These are phyloP conservation scores for Piper betle DNA, from an alignment of 164 flowering plant species.

Conservation along the genomic window DNA sequence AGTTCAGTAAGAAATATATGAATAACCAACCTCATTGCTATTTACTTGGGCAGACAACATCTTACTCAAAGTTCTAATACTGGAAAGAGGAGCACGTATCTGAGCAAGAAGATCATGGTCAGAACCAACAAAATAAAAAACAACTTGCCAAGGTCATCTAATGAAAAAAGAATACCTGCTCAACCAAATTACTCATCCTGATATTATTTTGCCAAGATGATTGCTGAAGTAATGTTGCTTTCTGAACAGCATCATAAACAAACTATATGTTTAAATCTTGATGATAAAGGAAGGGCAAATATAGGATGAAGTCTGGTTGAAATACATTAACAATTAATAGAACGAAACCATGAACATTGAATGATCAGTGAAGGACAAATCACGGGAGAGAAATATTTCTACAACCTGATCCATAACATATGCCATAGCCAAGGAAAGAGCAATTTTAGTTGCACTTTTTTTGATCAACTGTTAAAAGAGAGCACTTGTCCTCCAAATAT, in stretches of 20 bases:
- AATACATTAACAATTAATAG: neutral
- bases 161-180: slow-evolving; percentile 47
- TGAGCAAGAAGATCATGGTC: slow-evolving; percentile 12
- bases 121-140: neutral
- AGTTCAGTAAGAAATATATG: neutral
- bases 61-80: slow-evolving; percentile 65
- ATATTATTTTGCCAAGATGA: slow-evolving; percentile 94
- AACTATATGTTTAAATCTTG: neutral
- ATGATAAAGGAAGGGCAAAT: neutral
- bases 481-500: neutral
- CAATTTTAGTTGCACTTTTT: slow-evolving; percentile 57
- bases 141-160: neutral
- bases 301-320: neutral
- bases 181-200: slow-evolving; percentile 76
- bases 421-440: slow-evolving; percentile 77
- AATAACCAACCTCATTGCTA: slow-evolving; percentile 51
- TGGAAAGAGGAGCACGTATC: slow-evolving; percentile 89
- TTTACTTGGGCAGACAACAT: slow-evolving; percentile 61
- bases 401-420: slow-evolving; percentile 97
- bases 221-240: slow-evolving; percentile 81
- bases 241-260: slow-evolving; percentile 32
- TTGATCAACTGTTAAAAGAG: slow-evolving; percentile 48
- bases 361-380: neutral
- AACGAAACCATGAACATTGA: neutral
- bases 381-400: neutral